Evolutionary conservation across 129 eudicot species (phyloP).

Genomic region (Deinandra increscens): DNA sequence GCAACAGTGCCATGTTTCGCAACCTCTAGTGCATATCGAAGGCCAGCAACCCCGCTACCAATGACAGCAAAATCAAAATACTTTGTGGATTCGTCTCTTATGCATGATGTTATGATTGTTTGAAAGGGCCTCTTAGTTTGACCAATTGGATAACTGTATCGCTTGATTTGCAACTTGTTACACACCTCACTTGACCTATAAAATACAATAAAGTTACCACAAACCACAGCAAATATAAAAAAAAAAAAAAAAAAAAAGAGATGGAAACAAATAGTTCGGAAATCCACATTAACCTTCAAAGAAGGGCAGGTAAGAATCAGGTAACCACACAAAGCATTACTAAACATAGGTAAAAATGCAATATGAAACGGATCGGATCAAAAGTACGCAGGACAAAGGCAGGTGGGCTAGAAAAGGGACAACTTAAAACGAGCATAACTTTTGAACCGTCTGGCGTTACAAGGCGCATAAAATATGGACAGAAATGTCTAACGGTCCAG

Average conservation of each 20-base stretch:
- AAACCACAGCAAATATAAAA: not conserved
- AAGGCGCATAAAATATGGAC: not conserved
- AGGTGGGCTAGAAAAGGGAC: not conserved
- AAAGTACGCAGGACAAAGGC: too few species aligned
- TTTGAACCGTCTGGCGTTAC: not conserved
- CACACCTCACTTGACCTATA: slow-evolving; percentile 64
- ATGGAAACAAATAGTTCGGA: not conserved
- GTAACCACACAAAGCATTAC: not conserved
- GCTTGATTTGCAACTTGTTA: slow-evolving; percentile 36
- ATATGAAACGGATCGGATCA: not conserved
- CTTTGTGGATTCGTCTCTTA: slow-evolving; percentile 53
- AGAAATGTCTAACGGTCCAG: not conserved
- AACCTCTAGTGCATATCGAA: slow-evolving; percentile 97
- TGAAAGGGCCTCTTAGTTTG: slow-evolving; percentile 34
- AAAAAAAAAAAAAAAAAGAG: not conserved
- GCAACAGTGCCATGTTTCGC: slow-evolving; percentile 94
- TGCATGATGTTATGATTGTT: slow-evolving; percentile 39
- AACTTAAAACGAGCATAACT: not conserved
- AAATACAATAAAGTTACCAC: not conserved
- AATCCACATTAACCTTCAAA: slow-evolving; percentile 1
- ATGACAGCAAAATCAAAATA: slow-evolving; percentile 83
- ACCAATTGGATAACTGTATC: slow-evolving; percentile 19
- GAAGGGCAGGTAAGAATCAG: not conserved
- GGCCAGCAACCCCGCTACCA: slow-evolving; percentile 99
- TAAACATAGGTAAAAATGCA: not conserved